Evolutionary conservation across 176 grass and related monocot species (phyloP), one percentile per base, ranked within the genome.

Genomic region (Oryza glumipatula): DNA sequence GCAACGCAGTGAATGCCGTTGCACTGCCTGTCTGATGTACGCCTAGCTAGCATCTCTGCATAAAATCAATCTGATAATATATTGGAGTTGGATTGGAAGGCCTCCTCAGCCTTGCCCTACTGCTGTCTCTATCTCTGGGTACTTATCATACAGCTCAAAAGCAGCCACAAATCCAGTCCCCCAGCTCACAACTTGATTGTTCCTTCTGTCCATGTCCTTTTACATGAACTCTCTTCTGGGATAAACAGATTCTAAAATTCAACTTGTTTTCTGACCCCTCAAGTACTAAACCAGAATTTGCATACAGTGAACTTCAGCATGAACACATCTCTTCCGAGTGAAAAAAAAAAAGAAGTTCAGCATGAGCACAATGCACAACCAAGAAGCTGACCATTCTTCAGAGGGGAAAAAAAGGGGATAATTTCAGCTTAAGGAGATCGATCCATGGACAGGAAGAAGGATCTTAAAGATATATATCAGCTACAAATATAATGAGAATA

Each of bases 61-160:
- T 21, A 69, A 68, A 47, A 48, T 24, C 17, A 33, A 44, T 3
- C 49, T 70, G 14, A 9, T 83, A 63, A 74, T 47, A 74, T 47
- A 77, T 70, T 41, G 60, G 21, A 8, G 28, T 35, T 32, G 11
- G 58, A 63, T 63, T 63, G 58, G 32, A 14, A 54, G 66, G 41
- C 39, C 26, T 0, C 64, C 69, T 75, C 76, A 51, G 11, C 19
- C 24, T 49, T 41, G 69, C 26, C 76, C 39, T 80, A 68, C 67
- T 68, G 68, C 51, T 43, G 80, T 84, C 85, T 26, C 80, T 52
- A 79, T 84, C 85, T 30, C 16, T 48, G 64, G 85, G 76, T 76
- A 76, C 85, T 91, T 80, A 87, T 72, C 80, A 77, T 79, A 87
- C 89, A 87, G 84, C 84, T 84, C 83, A 48, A 90, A 83, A 71